Conservation (phyloP, 2,329 filamentous ascomycete species). For the Chrysoporthe puriensis region DNA sequence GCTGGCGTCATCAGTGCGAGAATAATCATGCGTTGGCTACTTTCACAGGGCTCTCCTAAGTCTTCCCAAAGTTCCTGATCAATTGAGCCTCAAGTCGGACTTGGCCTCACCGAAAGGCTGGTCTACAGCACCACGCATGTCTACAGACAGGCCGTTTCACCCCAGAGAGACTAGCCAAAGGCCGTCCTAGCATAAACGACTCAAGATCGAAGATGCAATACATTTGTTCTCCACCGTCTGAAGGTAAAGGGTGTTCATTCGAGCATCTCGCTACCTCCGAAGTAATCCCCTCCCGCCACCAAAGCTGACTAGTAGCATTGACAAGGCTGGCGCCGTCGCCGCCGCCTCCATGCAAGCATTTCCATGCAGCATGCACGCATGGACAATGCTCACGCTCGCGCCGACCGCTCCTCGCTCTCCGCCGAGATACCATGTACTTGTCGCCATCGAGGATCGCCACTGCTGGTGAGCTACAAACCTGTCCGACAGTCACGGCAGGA, state of each 20-base stretch:
- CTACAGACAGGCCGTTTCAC: not conserved
- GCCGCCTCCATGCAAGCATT: not conserved
- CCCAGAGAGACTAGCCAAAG: not conserved
- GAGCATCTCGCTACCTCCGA: not conserved
- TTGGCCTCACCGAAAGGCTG: not conserved
- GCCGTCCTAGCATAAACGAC: not conserved
- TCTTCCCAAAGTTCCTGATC: not conserved
- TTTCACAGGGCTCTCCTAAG: not conserved
- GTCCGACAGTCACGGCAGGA: not conserved
- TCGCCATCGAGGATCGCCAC: not conserved
- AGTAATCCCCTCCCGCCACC: not conserved
- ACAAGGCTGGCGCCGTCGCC: not conserved
- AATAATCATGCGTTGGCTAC: not conserved
- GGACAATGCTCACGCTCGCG: not conserved
- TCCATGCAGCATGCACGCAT: not conserved
- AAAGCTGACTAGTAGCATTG: not conserved
- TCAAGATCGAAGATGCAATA: not conserved
- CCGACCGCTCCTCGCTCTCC: not conserved
- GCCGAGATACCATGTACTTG: not conserved
- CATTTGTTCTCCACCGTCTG: not conserved
- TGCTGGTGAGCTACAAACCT: not conserved
- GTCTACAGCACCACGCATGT: not conserved
- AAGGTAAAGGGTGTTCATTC: not conserved
- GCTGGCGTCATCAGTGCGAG: not conserved
- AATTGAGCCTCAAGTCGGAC: not conserved